phyloP scores from a whole-genome alignment of 2,329 filamentous ascomycete species.

The Trichoderma semiorbis region DNA sequence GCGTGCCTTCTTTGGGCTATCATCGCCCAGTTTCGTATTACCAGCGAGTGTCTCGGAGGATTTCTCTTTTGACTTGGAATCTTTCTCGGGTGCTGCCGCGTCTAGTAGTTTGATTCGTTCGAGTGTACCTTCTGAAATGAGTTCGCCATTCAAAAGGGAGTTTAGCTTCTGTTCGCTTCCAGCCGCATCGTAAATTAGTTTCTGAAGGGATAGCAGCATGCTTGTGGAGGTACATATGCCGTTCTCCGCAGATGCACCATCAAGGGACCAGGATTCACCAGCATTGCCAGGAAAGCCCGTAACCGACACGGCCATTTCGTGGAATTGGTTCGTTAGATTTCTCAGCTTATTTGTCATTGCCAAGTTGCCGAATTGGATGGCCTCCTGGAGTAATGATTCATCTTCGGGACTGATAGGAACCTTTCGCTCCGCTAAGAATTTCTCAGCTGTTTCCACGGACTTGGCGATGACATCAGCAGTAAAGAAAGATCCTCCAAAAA shows the following conservation, averaged over 20 bases:
- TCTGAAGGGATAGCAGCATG: slow-evolving; percentile 52
- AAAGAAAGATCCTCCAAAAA: slow-evolving; percentile 80
- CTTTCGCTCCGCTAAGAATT: slow-evolving; percentile 62
- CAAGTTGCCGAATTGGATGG: slow-evolving; percentile 61
- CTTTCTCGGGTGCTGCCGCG: slow-evolving; percentile 18
- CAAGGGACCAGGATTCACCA: slow-evolving; percentile 65
- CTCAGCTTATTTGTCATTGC: slow-evolving; percentile 62
- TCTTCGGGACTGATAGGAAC: slow-evolving; percentile 61
- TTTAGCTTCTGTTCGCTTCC: slow-evolving; percentile 44
- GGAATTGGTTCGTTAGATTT: slow-evolving; percentile 62
- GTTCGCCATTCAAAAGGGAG: slow-evolving; percentile 45
- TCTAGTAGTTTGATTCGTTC: slow-evolving; percentile 35
- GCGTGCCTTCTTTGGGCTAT: slow-evolving; percentile 33
- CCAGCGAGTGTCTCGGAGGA: slow-evolving; percentile 35
- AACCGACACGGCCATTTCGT: slow-evolving; percentile 76
- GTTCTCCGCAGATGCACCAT: slow-evolving; percentile 45
- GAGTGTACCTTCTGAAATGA: slow-evolving; percentile 38
- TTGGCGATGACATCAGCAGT: slow-evolving; percentile 58
- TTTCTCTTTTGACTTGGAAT: slow-evolving; percentile 16
- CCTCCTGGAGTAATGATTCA: slow-evolving; percentile 55
- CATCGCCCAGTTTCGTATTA: slow-evolving; percentile 43
- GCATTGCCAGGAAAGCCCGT: slow-evolving; percentile 61
- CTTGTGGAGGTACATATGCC: slow-evolving; percentile 47
- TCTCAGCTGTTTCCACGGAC: slow-evolving; percentile 62
- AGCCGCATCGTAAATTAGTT: slow-evolving; percentile 45